Evolutionary conservation across 73 alveolate genomes (phyloP).

Genomic region (Paramecium octaurelia): DNA sequence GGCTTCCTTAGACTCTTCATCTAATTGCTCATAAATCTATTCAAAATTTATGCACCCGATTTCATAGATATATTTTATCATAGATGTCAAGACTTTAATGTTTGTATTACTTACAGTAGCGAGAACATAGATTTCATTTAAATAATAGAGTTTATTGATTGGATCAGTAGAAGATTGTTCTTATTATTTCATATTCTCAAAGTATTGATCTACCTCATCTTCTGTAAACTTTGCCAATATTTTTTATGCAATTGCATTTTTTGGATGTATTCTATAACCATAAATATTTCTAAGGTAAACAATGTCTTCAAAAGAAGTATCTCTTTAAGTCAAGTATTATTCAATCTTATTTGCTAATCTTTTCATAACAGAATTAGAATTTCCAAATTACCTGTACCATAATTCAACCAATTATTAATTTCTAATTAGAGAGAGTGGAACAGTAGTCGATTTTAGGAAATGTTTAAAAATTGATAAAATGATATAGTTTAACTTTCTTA

Average conservation of each 20-base stretch:
- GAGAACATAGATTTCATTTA: conserved; percentile 40
- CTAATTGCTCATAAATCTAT: not conserved
- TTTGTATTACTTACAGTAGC: not conserved
- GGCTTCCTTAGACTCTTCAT: not conserved
- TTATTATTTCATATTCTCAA: not conserved
- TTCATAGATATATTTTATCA: not conserved
- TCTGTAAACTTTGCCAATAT: not conserved
- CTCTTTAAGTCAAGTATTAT: not conserved
- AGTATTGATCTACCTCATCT: not conserved
- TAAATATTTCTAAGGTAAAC: not conserved
- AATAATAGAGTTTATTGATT: not conserved
- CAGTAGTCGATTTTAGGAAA: not conserved
- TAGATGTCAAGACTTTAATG: not conserved
- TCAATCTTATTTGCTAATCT: conserved; percentile 30
- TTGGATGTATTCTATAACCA: conserved; percentile 44
- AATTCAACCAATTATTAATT: not conserved
- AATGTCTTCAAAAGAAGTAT: not conserved
- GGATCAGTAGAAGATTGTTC: not conserved
- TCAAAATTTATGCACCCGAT: not conserved
- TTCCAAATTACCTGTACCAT: conserved; percentile 16
- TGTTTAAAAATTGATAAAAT: not conserved
- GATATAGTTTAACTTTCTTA: not conserved
- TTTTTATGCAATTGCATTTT: not conserved
- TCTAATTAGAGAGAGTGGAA: not conserved
- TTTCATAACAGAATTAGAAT: not conserved